Percentiles rank a stretch among this genome's conserved stretches.
Evolutionary conservation across 2,329 filamentous ascomycete genomes (phyloP).

Genomic region (Fusarium piperis): DNA sequence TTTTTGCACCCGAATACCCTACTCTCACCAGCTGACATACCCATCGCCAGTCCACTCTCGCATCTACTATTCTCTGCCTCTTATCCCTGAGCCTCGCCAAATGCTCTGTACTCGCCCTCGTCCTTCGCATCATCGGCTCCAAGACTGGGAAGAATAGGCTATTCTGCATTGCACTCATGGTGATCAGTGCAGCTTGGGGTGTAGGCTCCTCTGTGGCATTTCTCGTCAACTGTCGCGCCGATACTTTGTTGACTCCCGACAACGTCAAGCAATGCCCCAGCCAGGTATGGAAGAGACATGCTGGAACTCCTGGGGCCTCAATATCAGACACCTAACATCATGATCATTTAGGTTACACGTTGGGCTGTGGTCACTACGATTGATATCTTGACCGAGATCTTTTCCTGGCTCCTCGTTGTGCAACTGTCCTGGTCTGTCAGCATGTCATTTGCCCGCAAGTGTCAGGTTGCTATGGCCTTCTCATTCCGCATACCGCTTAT

Average conservation of each 20-base stretch:
- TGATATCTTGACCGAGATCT: slow-evolving; percentile 21
- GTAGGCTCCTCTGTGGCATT: slow-evolving; percentile 13
- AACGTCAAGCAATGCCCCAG: slow-evolving; percentile 17
- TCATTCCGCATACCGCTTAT: slow-evolving; percentile 35
- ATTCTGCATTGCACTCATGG: slow-evolving; percentile 22
- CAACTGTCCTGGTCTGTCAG: slow-evolving; percentile 28
- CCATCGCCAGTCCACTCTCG: slow-evolving; percentile 9
- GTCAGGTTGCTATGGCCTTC: slow-evolving; percentile 29
- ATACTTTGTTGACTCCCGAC: slow-evolving; percentile 2
- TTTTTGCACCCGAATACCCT: rapidly evolving
- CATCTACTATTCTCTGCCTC: slow-evolving; percentile 15
- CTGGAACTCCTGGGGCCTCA: not conserved
- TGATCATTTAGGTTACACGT: slow-evolving; percentile 3
- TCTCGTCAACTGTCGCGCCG: slow-evolving; percentile 12
- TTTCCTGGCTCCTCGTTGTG: slow-evolving; percentile 20
- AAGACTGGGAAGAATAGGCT: slow-evolving; percentile 24
- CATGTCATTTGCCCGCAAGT: slow-evolving; percentile 23
- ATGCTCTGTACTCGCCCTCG: slow-evolving; percentile 33
- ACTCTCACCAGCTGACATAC: not conserved
- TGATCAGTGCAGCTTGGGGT: slow-evolving; percentile 15
- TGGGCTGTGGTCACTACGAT: slow-evolving; percentile 24
- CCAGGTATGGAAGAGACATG: slow-evolving; percentile 16
- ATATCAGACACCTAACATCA: not conserved
- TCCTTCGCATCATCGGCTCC: slow-evolving; percentile 31
- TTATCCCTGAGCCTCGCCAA: slow-evolving; percentile 19